Percentiles rank a stretch among this genome's conserved stretches.
phyloP scores from a whole-genome alignment of 768 basidiomycete species.

The Boletus rubropictus region DNA sequence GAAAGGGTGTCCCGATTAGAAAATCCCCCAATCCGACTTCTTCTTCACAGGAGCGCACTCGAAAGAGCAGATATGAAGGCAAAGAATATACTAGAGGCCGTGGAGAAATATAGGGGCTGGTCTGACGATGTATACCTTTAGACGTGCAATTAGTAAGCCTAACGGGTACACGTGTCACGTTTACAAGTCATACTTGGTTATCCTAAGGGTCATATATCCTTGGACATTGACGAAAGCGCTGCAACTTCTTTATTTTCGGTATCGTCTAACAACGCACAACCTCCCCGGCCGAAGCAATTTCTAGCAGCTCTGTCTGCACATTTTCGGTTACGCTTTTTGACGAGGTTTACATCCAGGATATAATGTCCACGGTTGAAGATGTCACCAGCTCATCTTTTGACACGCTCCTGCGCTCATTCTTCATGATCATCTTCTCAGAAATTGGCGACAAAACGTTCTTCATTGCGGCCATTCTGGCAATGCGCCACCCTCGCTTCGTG shows the following conservation, averaged over 20 bases:
- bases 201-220: neutral
- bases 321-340: neutral
- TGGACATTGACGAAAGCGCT: neutral
- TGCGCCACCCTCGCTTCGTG: constrained; percentile 80
- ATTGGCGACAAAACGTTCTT: constrained; percentile 94
- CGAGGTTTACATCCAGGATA: constrained; percentile 2
- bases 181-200: neutral
- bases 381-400: constrained; percentile 20
- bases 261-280: neutral
- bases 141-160: too few species aligned
- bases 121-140: constrained; percentile 20
- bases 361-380: constrained; percentile 17
- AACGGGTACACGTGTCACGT: constrained; percentile 1
- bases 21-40: constrained; percentile 20
- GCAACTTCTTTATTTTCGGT: neutral
- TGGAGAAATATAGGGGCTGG: constrained; percentile 20
- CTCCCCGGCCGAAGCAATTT: neutral
- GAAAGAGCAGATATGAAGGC: constrained; percentile 7
- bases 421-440: constrained; percentile 90
- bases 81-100: constrained; percentile 7
- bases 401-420: constrained; percentile 72
- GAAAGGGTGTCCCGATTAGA: constrained; percentile 17
- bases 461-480: constrained; percentile 86
- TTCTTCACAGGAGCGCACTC: constrained; percentile 11
- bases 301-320: constrained; percentile 1